A percentile compares a stretch with the other conserved stretches of the same genome.
Conservation (phyloP, 139 green algal species). For the Axilococcus clingmanii region DNA sequence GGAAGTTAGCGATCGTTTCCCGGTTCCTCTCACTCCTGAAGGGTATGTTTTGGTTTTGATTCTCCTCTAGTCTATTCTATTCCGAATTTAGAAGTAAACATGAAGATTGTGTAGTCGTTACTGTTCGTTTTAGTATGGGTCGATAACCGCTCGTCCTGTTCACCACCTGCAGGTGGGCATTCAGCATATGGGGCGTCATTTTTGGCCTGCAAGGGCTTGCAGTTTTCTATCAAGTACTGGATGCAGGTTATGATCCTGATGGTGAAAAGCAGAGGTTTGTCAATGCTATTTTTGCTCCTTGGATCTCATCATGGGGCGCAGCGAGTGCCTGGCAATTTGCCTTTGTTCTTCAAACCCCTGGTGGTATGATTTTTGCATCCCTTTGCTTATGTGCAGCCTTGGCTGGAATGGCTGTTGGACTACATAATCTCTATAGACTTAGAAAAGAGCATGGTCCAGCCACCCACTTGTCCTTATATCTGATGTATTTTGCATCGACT, state of each 20-base stretch:
- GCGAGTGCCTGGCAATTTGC: not conserved
- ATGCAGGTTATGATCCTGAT: constrained; percentile 10
- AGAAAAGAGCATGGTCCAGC: not conserved
- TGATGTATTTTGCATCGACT: not conserved
- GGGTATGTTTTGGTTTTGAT: not conserved
- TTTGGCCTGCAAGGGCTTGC: constrained; percentile 40
- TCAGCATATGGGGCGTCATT: constrained; percentile 56
- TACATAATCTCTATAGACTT: not conserved
- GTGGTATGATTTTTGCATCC: not conserved
- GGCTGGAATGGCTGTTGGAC: not conserved
- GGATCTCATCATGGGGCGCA: not conserved
- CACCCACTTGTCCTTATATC: not conserved
- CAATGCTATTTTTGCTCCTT: not conserved
- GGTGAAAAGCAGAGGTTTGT: constrained; percentile 15
- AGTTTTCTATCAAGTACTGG: constrained; percentile 24
- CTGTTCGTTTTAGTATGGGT: too few relatives aligned
- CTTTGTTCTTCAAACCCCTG: not conserved
- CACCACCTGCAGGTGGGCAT: constrained; percentile 35
- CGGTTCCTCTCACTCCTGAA: not conserved
- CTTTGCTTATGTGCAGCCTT: not conserved
- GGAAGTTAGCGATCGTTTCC: not conserved
- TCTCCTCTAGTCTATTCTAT: not conserved
- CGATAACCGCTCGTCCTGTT: too few relatives aligned
- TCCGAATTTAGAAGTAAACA: not conserved
- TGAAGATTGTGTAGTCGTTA: not conserved